Base-by-base conservation (phyloP, 768 basidiomycete genomes). In the Crepidotus variabilis region DNA sequence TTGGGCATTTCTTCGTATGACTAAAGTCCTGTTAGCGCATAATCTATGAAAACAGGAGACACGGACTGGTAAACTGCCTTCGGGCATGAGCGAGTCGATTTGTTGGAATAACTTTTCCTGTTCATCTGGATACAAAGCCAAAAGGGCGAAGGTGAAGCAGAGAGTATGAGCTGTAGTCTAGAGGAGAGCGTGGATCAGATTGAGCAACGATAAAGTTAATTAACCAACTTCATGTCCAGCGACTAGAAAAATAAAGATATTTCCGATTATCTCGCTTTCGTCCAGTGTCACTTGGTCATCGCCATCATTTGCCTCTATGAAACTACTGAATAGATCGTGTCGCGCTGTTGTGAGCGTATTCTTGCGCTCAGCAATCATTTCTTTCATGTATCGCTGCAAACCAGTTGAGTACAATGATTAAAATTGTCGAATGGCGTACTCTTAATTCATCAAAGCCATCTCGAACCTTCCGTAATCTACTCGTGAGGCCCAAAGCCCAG, bases 201-300 rank as follows among this genome's bases (percentile, higher is more conserved):
- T 5, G 39, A 43, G 14, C 28, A 28, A 28, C n/a, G 8, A 28
- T 8, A 28, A 28, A 28, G 8, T 28, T 4, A 28, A 8, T 28
- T 63, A 16, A 43, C 39, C 13, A 53, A 82, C 81, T 71, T 84
- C 84, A 57, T 84, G 82, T 6, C 85, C 84, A 28, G 85, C 86
- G 18, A 87, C 65, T n/a, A 85, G 63, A 56, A 78, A 79, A 20
- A 78, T 74, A 51, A 75, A 79, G n/a, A 78, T 72, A 61, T 79
- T 79, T 14, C 74, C 72, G 36, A 74, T 71, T 1, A 84, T 64
- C 60, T 83, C 81, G 13, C 63, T 64, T 52, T 82, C 79, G 7
- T 70, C 71, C 50, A 83, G 60, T 57, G 70, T 71, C 18, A 63
- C 58, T n/a, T 63, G 61, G 14, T 65, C 70, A 21, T 66, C 52